A percentile compares a stretch with the other conserved stretches of the same genome.
Conservation (phyloP, 2,329 filamentous ascomycete species). For the Ophiostoma novo-ulmi region DNA sequence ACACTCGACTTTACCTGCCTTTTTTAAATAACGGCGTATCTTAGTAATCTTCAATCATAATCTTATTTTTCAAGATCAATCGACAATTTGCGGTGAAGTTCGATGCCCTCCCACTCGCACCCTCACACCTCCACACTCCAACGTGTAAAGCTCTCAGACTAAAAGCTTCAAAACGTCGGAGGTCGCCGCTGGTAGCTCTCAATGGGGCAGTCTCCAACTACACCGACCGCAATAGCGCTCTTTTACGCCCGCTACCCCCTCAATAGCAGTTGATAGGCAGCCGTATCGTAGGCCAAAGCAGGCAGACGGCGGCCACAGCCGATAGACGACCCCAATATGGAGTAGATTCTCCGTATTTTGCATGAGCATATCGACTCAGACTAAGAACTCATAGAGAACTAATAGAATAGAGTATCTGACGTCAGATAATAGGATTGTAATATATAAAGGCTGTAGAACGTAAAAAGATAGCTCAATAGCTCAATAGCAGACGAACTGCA, state of each 20-base stretch:
- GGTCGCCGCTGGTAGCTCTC: background rate
- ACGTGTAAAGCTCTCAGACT: background rate
- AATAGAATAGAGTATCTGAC: background rate
- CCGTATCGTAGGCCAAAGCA: background rate
- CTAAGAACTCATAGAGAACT: background rate
- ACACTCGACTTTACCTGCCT: background rate
- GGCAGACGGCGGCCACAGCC: slow-evolving; percentile 2
- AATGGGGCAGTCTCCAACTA: background rate
- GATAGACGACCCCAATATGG: background rate
- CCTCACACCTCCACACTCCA: background rate
- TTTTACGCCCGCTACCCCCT: background rate
- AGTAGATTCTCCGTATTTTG: slow-evolving; percentile 3
- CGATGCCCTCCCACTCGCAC: background rate
- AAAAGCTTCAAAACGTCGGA: background rate
- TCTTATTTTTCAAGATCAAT: background rate
- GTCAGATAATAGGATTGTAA: background rate
- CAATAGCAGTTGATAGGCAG: background rate
- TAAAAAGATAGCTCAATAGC: background rate
- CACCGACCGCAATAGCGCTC: background rate
- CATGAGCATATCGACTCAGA: background rate
- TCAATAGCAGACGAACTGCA: background rate
- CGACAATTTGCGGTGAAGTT: background rate
- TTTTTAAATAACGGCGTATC: background rate
- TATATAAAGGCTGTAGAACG: background rate
- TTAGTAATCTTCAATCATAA: too few species aligned